Conservation (phyloP, 2,329 filamentous ascomycete genomes). For the Pseudocercospora musae region DNA sequence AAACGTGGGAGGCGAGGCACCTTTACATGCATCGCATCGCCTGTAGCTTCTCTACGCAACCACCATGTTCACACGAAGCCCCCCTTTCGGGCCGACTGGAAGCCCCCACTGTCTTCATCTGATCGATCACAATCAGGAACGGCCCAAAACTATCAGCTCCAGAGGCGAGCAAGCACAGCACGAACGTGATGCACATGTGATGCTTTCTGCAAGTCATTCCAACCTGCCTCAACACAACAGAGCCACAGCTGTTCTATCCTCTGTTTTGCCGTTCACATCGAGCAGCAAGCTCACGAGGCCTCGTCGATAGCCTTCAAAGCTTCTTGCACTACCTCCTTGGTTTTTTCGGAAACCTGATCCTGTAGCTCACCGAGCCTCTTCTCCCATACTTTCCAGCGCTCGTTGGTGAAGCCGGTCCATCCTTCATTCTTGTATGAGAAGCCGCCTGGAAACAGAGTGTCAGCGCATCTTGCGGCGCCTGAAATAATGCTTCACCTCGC, state of each 20-base stretch:
- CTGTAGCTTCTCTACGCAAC: neutral
- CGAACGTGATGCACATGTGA: neutral
- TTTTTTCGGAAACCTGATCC: slow-evolving; percentile 12
- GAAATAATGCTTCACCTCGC: neutral
- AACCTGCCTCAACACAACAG: neutral
- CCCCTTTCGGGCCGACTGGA: neutral
- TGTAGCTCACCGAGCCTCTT: slow-evolving; percentile 18
- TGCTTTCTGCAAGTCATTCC: neutral
- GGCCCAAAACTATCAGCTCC: too few species aligned
- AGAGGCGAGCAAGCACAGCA: neutral
- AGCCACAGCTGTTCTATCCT: neutral
- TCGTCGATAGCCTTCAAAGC: slow-evolving; percentile 20
- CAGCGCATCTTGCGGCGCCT: neutral
- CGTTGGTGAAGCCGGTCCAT: slow-evolving; percentile 30
- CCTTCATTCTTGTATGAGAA: slow-evolving; percentile 22
- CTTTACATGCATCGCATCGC: neutral
- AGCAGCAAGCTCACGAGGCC: neutral
- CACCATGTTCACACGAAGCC: neutral
- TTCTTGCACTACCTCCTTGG: slow-evolving; percentile 19
- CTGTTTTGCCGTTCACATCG: neutral
- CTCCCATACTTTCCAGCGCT: slow-evolving; percentile 31
- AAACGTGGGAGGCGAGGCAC: neutral
- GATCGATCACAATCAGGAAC: too few species aligned
- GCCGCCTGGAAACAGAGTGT: slow-evolving; percentile 9
- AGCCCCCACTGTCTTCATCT: neutral